Percentiles rank a stretch among this genome's conserved stretches.
These are phyloP conservation scores for Globisporangium alternatum DNA, from an alignment of 352 stramenopile genomes.

Conservation along the genomic window DNA sequence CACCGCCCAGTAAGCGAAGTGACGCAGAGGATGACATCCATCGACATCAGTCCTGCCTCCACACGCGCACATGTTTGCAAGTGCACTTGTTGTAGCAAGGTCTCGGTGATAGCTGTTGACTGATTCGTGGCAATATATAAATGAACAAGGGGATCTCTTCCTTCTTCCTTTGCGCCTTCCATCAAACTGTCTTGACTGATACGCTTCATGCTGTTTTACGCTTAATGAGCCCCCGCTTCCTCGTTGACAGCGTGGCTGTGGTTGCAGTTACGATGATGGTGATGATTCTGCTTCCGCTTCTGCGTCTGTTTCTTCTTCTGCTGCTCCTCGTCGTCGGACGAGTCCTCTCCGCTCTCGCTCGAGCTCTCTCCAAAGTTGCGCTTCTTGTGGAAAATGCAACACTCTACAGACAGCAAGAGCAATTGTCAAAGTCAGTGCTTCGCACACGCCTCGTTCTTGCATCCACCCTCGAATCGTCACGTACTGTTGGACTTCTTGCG, in stretches of 20 bases:
- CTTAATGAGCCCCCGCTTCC: not conserved
- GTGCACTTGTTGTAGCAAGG: not conserved
- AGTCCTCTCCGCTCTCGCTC: conserved; percentile 87
- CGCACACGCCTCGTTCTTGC: not conserved
- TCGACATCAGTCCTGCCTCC: not conserved
- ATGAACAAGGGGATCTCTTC: not conserved
- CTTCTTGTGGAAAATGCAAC: conserved; percentile 94
- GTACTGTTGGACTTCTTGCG: conserved; percentile 90
- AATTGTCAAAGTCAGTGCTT: not conserved
- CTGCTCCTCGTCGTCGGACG: conserved; percentile 42
- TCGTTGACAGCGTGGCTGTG: conserved; percentile 7
- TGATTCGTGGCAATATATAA: conserved; percentile 7
- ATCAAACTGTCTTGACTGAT: not conserved
- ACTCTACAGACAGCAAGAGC: conserved; percentile 44
- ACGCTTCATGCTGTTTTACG: not conserved
- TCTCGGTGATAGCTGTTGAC: not conserved
- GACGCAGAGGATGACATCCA: not conserved
- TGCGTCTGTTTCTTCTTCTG: conserved; percentile 10
- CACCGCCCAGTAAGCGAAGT: conserved; percentile 1
- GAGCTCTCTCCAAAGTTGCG: conserved; percentile 90
- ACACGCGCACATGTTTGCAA: not conserved
- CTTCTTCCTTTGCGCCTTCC: not conserved
- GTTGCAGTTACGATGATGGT: conserved; percentile 21
- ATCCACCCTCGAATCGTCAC: conserved; percentile 2
- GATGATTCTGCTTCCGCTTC: conserved; percentile 2